Evolutionary conservation across 371 early-diverging fungal genomes (phyloP), one percentile per base, ranked within the genome.

Genomic region (Encephalitozoon intestinalis): DNA sequence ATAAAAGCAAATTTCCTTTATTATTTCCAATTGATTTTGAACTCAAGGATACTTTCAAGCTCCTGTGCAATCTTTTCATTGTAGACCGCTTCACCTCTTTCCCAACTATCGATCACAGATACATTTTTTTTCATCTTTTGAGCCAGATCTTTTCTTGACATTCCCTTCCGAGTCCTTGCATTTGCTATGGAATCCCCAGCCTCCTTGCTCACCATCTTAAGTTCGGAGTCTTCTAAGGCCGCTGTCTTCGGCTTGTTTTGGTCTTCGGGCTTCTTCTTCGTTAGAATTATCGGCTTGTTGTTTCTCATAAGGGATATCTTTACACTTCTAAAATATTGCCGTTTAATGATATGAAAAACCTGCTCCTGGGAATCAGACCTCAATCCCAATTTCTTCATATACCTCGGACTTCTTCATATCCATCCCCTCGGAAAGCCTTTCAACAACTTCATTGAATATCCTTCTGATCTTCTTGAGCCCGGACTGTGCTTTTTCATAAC

Each of bases 301-400:
- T 69, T 21, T 39, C 53, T 28, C 70, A 69, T 69, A 18, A 28
- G 31, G 43, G 70, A 21, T 34, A n/a, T 7, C 1, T 11, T 12
- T 1, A 18, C 1, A 21, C 21, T 2, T 46, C 2, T 2, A 21
- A 46, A 46, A 46, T 46, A 46, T 46, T 21, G 15, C 21, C 49
- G 49, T 21, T 46, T 46, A 46, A 46, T 46, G 21, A 46, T 46
- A 18, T 15, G 15, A 46, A 18, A 46, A 46, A 46, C 18, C 28
- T 1, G 4, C 34, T 28, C 15, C 3, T 7, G 18, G 21, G 21
- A 18, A 41, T n/a, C 9, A 66, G 8, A 28, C 31, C 15, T 75
- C 68, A 63, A 84, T 73, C 41, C 81, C 84, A 25, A 77, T 68
- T 21, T 78, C 80, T n/a, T 73, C 75, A 21, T 80, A 39, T 21